Evolutionary conservation across 2,329 filamentous ascomycete genomes (phyloP).

Genomic region (Sclerotinia trifoliorum): DNA sequence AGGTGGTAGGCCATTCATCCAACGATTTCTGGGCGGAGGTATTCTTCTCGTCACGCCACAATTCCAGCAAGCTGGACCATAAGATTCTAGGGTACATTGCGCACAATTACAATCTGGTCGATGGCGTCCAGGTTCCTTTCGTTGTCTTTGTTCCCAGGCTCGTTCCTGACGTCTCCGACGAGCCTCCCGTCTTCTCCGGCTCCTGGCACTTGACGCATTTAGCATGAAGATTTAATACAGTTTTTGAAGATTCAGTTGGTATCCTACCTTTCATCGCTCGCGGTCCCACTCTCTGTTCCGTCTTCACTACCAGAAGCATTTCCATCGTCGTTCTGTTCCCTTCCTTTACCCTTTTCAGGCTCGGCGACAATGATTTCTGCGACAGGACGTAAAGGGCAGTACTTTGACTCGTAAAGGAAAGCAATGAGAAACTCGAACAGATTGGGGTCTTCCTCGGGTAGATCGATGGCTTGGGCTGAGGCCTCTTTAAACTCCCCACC

Average conservation of each 20-base stretch:
- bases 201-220: slow-evolving; percentile 34
- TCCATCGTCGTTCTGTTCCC: slow-evolving; percentile 39
- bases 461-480: slow-evolving; percentile 47
- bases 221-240: slow-evolving; percentile 7
- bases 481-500: slow-evolving; percentile 50
- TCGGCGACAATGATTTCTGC: slow-evolving; percentile 37
- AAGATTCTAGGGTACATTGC: slow-evolving; percentile 41
- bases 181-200: slow-evolving; percentile 40
- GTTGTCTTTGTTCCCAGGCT: slow-evolving; percentile 42
- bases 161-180: slow-evolving; percentile 42
- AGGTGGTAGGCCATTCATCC: slow-evolving; percentile 27
- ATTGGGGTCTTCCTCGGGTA: slow-evolving; percentile 52
- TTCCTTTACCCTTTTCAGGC: slow-evolving; percentile 46
- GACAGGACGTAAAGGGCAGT: slow-evolving; percentile 47
- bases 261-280: slow-evolving; percentile 42
- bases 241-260: not conserved
- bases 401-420: slow-evolving; percentile 51
- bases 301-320: slow-evolving; percentile 34
- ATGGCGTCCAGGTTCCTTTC: slow-evolving; percentile 48
- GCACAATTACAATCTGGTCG: slow-evolving; percentile 48
- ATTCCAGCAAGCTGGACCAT: slow-evolving; percentile 45
- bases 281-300: slow-evolving; percentile 40
- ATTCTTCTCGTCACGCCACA: slow-evolving; percentile 41
- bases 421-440: slow-evolving; percentile 53
- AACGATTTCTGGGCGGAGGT: slow-evolving; percentile 32